Conservation (phyloP, 306 rosid genomes). For the Abrus precatorius region DNA sequence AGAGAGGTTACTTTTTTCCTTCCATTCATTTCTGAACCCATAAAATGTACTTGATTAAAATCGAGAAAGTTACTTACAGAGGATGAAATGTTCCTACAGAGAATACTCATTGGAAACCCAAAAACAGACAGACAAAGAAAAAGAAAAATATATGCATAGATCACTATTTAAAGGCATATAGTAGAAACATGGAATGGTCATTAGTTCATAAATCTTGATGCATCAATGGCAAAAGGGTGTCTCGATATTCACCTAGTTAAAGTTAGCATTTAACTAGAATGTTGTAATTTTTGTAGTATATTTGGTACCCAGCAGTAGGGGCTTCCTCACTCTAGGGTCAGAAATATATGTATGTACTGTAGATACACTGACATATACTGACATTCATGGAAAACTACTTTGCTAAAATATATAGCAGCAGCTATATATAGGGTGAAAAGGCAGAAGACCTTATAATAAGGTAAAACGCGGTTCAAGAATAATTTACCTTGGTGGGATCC, state of each 20-base stretch:
- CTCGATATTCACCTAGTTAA: not conserved
- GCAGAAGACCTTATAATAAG: constrained; percentile 11
- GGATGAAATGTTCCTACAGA: constrained; percentile 7
- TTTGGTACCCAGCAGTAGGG: constrained; percentile 19
- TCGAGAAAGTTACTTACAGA: constrained; percentile 7
- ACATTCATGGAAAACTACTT: constrained; percentile 43
- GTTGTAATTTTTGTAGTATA: not conserved
- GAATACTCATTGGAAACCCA: not conserved
- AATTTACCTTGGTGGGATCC: constrained; percentile 13
- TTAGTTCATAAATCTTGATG: not conserved
- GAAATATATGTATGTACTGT: constrained; percentile 25
- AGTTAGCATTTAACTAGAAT: constrained; percentile 32
- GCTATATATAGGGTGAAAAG: constrained; percentile 13
- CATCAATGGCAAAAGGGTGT: constrained; percentile 16
- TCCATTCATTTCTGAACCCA: constrained; percentile 21
- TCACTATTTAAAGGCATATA: constrained; percentile 18
- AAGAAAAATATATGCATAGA: not conserved
- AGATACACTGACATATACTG: constrained; percentile 20
- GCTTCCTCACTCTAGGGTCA: constrained; percentile 28
- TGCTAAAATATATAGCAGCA: constrained; percentile 25
- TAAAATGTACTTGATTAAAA: constrained; percentile 33
- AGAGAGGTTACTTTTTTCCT: constrained; percentile 33
- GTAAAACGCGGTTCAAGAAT: constrained; percentile 29
- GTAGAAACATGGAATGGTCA: not conserved
- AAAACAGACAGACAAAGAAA: too few relatives aligned